phyloP scores from a whole-genome alignment of 1,139 yeast genomes.

The Scheffersomyces segobiensis region DNA sequence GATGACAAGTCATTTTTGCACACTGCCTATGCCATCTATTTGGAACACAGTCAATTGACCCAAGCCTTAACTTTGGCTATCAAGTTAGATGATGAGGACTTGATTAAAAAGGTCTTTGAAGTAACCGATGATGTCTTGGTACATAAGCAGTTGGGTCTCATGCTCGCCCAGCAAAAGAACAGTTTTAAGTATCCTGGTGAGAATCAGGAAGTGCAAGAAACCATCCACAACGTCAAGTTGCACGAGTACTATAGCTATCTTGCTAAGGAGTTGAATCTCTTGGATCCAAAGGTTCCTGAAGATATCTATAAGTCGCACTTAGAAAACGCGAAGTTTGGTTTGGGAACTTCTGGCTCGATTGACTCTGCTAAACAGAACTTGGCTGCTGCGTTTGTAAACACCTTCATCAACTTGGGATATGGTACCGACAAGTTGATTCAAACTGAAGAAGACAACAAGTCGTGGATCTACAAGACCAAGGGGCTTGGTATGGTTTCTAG shows the following conservation, averaged over 20 bases:
- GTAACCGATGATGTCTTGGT: conserved; percentile 68
- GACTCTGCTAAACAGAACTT: conserved; percentile 95
- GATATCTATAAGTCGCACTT: conserved; percentile 91
- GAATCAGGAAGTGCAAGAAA: conserved; percentile 78
- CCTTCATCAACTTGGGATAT: conserved; percentile 87
- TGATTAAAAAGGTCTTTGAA: conserved; percentile 77
- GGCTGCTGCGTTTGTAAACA: conserved; percentile 93
- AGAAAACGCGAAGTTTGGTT: conserved; percentile 64
- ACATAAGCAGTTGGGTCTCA: conserved; percentile 89
- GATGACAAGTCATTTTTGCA: conserved; percentile 85
- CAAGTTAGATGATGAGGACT: conserved; percentile 77
- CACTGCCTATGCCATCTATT: conserved; percentile 88
- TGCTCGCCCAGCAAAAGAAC: conserved; percentile 84
- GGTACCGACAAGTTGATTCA: conserved; percentile 81
- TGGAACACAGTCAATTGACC: conserved; percentile 76
- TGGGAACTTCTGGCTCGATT: conserved; percentile 62
- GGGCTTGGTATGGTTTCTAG: conserved; percentile 93
- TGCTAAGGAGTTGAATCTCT: conserved; percentile 81
- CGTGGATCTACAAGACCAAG: conserved; percentile 91
- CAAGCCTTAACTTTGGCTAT: conserved; percentile 91
- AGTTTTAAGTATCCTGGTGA: conserved; percentile 66
- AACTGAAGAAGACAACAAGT: conserved; percentile 68
- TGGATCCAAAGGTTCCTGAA: conserved; percentile 92
- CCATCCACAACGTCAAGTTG: conserved; percentile 76
- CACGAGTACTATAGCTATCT: conserved; percentile 80